Evolutionary conservation across 805 yeast genomes (phyloP).

Genomic region (Candida tammaniensis): DNA sequence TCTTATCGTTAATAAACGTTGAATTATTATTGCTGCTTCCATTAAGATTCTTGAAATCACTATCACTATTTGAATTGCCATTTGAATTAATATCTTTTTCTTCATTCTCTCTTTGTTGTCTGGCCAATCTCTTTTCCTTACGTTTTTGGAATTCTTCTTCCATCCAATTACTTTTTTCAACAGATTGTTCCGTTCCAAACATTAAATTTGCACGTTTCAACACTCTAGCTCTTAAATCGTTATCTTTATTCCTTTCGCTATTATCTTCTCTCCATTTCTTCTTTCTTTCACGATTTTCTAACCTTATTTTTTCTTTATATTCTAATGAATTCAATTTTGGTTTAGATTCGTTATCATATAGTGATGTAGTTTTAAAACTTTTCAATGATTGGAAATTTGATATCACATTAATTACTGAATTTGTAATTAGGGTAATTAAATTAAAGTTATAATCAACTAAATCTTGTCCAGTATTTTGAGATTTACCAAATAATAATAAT

Average conservation of each 20-base stretch:
- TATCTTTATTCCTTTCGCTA: conserved; percentile 77
- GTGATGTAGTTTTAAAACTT: conserved; percentile 15
- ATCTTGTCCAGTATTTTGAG: conserved; percentile 5
- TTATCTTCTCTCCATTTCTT: conserved; percentile 83
- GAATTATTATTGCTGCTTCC: conserved; percentile 9
- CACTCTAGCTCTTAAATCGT: conserved; percentile 78
- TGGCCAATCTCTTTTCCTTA: conserved; percentile 54
- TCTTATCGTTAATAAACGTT: conserved; percentile 12
- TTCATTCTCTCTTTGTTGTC: conserved; percentile 30
- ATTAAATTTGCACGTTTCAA: conserved; percentile 64
- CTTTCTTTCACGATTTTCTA: conserved; percentile 74
- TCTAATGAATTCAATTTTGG: conserved; percentile 32
- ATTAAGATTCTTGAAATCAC: conserved; percentile 7
- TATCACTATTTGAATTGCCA: conserved; percentile 2
- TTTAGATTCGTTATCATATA: too few species aligned
- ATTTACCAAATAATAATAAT: conserved; percentile 12
- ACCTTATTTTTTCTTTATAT: conserved; percentile 54
- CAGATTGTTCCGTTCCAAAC: conserved; percentile 61
- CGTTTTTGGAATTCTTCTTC: conserved; percentile 68
- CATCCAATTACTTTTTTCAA: conserved; percentile 62
- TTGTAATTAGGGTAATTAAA: conserved; percentile 12
- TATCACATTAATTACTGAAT: conserved; percentile 22
- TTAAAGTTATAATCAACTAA: conserved; percentile 11
- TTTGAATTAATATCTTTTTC: too few species aligned
- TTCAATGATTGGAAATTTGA: conserved; percentile 21